Evolutionary conservation across 352 stramenopile genomes (phyloP).

Genomic region (Phytophthora pseudosyringae): DNA sequence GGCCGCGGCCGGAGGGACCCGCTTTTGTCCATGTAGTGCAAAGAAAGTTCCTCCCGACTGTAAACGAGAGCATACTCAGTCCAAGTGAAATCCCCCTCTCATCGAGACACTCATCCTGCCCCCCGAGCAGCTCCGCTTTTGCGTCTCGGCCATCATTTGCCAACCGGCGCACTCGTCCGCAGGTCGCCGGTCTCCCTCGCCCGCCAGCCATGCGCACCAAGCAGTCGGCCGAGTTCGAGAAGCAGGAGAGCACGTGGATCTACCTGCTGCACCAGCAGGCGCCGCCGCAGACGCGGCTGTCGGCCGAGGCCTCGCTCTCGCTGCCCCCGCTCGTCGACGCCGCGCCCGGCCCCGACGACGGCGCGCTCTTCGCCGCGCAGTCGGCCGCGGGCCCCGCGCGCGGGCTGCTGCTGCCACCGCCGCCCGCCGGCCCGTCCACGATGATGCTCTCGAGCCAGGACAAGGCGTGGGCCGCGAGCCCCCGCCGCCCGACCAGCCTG

Average conservation of each 20-base stretch:
- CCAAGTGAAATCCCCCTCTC: constrained; percentile 12
- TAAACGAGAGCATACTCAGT: constrained; percentile 34
- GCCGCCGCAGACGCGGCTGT: constrained; percentile 42
- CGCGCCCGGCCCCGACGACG: background rate
- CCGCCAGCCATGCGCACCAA: constrained; percentile 51
- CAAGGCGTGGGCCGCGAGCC: constrained; percentile 19
- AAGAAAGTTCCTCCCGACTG: constrained; percentile 30
- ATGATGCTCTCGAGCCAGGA: constrained; percentile 44
- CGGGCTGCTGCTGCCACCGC: constrained; percentile 16
- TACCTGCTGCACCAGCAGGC: constrained; percentile 62
- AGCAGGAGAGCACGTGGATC: constrained; percentile 61
- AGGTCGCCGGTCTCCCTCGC: background rate
- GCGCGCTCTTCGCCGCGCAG: constrained; percentile 26
- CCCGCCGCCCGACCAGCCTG: constrained; percentile 3
- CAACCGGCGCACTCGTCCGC: constrained; percentile 25
- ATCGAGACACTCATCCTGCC: constrained; percentile 29
- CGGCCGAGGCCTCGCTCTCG: constrained; percentile 20
- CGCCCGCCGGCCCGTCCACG: background rate
- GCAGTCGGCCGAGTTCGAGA: constrained; percentile 50
- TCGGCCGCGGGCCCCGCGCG: constrained; percentile 5
- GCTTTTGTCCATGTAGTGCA: constrained; percentile 11
- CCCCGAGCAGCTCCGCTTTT: background rate
- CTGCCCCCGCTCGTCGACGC: constrained; percentile 22
- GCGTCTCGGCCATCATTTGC: constrained; percentile 28
- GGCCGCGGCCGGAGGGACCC: background rate